Evolutionary conservation across 495 filamentous ascomycete genomes (phyloP), one percentile per base, ranked within the genome.

Genomic region (Penicillium bovifimosum): DNA sequence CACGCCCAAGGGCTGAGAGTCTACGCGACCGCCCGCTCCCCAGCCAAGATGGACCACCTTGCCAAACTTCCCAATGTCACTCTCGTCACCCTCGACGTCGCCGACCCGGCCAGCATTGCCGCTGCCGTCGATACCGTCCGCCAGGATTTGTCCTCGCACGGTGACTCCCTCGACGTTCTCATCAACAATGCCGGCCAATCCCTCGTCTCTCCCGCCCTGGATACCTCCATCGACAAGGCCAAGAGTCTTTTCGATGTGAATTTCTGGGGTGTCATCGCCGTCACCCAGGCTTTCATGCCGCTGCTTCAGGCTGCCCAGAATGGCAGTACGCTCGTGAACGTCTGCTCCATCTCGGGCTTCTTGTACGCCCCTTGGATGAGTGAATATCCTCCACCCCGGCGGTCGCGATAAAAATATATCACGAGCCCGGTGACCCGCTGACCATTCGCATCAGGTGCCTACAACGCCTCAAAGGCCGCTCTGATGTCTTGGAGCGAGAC

Each of bases 201-300:
- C 33, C 33, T 14, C 33, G 33, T 35, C 11, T 35, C n/a, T 9
- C 33, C 33, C 9, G 13, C 13, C 13, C 67, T 80, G 4, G 83
- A 85, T 53, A 69, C 76, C 18, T 62, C 71, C 28, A 49, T 83
- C 0, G 63, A 76, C 5, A 71, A 75, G 27, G 79, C 80, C 1
- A 79, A 73, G 53, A 58, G 64, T 43, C 73, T 82, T 0, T 85
- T 81, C 42, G 82, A 86, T 46, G 76, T 80, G 28, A 87, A 87
- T 59, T 77, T 85, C 32, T 85, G 82, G 67, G 78, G 78, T 18
- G 65, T 75, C 20, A 70, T 85, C 63, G 64, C 66, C 43, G 74
- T 80, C 54, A 76, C 76, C 27, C 73, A 83, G 41, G 72, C 76
- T 10, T 86, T 86, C 58, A 56, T 68, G 18, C 72, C 75, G 52